Base-by-base conservation (phyloP, 148 eudicot species). In the Suaeda aralocaspica region DNA sequence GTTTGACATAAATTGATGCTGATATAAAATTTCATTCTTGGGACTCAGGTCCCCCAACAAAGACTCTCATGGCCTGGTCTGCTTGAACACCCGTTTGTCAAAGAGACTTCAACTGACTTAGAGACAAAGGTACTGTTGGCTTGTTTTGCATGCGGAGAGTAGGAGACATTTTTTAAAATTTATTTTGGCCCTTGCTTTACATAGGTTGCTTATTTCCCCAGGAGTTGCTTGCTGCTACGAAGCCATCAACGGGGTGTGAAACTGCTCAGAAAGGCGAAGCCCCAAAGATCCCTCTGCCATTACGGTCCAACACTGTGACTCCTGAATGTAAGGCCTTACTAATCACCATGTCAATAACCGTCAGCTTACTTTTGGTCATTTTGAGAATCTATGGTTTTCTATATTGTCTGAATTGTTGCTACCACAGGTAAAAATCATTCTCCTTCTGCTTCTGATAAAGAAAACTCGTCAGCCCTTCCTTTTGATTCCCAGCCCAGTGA, bases 21-120 rank as follows among this genome's bases (percentile, higher is more conserved):
- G 36, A 75, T 60, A 7, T 76, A 15, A n/a, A 59, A 66, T 57
- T 64, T 24, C 51, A 77, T 48, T 59, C 28, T 64, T 76, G 74
- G 52, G 51, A 63, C 75, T 45, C 79, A 94, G 99, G 96, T 76
- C 57, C 99, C 99, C 29, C 96, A 94, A 66, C 84, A 81, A 74
- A 84, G 99, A 69, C 74, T 94, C 68, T 84, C 96, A 46, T 94
- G 99, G 99, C 99, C 99, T 70, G 88, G 83, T 66, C 91, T 94
- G 36, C 96, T 94, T 66, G 91, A 89, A 60, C 99, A 94, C 69
- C 97, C 99, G 19, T 94, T 91, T 74, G 89, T 94, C 63, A 83
- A 64, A 82, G 99, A 87, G 64, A 57, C 78, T 59, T 45, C 83
- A 19, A 77, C 78, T 70, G 89, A 87, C 39, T 41, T 80, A 67